Conservation (phyloP, 2,329 filamentous ascomycete species). For the Cordyceps tenuipes region DNA sequence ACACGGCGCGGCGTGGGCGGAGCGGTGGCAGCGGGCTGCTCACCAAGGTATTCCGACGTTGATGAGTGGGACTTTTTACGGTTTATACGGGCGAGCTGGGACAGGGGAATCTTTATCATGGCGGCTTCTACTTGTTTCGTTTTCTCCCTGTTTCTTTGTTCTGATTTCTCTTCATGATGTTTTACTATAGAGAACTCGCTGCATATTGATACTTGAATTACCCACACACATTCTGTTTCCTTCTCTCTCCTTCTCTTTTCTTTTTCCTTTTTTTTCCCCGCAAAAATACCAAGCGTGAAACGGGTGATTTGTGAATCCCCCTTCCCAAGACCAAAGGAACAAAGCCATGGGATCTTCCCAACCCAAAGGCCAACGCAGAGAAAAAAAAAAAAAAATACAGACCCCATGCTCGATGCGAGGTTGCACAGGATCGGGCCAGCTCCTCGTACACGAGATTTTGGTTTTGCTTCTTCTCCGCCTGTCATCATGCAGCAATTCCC, state of each 20-base stretch:
- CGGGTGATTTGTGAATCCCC: not conserved
- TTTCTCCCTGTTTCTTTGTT: not conserved
- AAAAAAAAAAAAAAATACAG: no score
- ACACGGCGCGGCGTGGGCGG: slow-evolving; percentile 15
- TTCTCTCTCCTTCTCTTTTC: no score
- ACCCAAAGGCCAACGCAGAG: no score
- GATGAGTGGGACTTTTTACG: not conserved
- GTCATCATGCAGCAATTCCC: not conserved
- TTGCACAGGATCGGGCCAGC: not conserved
- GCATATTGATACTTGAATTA: not conserved
- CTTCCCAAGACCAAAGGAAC: no score
- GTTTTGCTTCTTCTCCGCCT: not conserved
- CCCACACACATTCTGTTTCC: no score
- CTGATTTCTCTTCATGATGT: not conserved
- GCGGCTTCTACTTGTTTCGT: not conserved
- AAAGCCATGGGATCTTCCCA: no score
- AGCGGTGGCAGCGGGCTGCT: slow-evolving; percentile 24
- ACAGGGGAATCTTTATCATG: not conserved
- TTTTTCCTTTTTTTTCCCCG: not conserved
- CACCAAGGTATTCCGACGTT: slow-evolving; percentile 28
- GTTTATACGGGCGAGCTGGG: not conserved
- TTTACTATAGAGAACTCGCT: not conserved
- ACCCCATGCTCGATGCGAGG: not conserved
- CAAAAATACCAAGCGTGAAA: no score
- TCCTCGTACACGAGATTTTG: not conserved